phyloP scores from a whole-genome alignment of 768 basidiomycete species.

The Cyclocybe aegerita region DNA sequence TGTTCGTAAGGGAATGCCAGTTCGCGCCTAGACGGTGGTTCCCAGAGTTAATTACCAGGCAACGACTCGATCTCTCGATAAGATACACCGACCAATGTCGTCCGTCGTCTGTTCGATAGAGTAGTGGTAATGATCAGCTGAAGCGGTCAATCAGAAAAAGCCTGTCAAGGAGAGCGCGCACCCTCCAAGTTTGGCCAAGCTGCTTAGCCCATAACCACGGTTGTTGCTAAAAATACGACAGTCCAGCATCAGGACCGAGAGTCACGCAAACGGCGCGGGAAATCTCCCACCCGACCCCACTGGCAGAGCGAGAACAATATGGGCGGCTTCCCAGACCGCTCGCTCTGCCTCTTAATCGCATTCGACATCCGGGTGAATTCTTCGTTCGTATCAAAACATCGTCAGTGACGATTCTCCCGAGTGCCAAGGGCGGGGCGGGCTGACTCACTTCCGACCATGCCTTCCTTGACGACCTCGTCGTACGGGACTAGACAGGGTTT shows the following conservation, averaged over 20 bases:
- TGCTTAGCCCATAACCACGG: constrained; percentile 63
- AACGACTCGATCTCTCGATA: background rate
- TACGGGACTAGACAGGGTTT: constrained; percentile 37
- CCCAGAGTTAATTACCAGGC: background rate
- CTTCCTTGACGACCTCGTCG: constrained; percentile 53
- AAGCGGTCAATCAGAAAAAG: background rate
- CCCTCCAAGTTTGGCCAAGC: constrained; percentile 68
- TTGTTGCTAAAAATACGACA: constrained; percentile 41
- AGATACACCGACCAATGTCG: constrained; percentile 40
- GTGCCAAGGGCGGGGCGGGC: background rate
- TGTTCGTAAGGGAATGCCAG: constrained; percentile 51
- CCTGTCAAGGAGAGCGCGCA: constrained; percentile 23
- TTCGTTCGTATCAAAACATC: constrained; percentile 19
- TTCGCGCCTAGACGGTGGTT: constrained; percentile 23
- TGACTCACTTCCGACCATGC: constrained; percentile 52
- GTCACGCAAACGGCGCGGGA: constrained; percentile 1
- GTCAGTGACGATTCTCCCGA: no score
- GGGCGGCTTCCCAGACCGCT: constrained; percentile 49
- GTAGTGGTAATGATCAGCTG: background rate
- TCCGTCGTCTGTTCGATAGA: constrained; percentile 39
- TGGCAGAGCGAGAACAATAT: constrained; percentile 63
- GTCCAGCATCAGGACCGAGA: background rate
- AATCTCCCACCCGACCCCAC: constrained; percentile 57
- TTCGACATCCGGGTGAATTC: constrained; percentile 62
- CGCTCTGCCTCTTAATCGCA: constrained; percentile 51